Base-by-base conservation (phyloP, 805 yeast species). In the Suhomyces vadensis region DNA sequence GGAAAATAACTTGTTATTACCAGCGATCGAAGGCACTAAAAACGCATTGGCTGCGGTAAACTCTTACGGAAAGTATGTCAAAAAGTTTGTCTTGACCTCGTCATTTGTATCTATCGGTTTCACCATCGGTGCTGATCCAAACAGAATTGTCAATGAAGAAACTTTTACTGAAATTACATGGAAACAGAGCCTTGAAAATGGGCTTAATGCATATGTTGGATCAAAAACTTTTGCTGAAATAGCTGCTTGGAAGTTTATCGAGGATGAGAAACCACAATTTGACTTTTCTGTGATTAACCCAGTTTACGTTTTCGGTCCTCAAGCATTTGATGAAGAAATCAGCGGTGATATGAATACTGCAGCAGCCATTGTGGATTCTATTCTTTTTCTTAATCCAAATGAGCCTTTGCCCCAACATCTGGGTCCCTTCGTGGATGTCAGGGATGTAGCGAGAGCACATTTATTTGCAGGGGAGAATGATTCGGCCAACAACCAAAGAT, bases 361-460 rank as follows among this genome's bases (percentile, higher is more conserved):
- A 6, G 25, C 43, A 10, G 46, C 39, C 20, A 5, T 35, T 3
- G 13, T 51, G 26, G 37, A 46, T 10, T 4, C 8, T 2, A 5
- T 37, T 17, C 23, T 44, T 19, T 38, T 38, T 9, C 13, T 48
- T 49, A 41, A 33, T 20, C 37, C 50, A n/a, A 48, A 42, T 2
- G 39, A 48, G 5, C 41, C 37, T 1, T 39, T 53, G 6, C 53
- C 58, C 4, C 21, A 4, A 17, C 14, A 16, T 6, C 21, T 13
- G 13, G 50, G 26, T 33, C 54, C 51, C 11, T 69, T 56, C 38
- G 67, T 77, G 26, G 85, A 82, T 58, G 86, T 82, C 5, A 71
- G 85, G 54, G 87, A 83, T 54, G 83, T 78, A 29, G 85, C 87
- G 6, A 57, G 56, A 42, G 80, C 83, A 6, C 88, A 83, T 55